Percentiles rank a stretch among this genome's conserved stretches.
phyloP scores from a whole-genome alignment of 768 basidiomycete genomes.

The Leccinum barrowsii region DNA sequence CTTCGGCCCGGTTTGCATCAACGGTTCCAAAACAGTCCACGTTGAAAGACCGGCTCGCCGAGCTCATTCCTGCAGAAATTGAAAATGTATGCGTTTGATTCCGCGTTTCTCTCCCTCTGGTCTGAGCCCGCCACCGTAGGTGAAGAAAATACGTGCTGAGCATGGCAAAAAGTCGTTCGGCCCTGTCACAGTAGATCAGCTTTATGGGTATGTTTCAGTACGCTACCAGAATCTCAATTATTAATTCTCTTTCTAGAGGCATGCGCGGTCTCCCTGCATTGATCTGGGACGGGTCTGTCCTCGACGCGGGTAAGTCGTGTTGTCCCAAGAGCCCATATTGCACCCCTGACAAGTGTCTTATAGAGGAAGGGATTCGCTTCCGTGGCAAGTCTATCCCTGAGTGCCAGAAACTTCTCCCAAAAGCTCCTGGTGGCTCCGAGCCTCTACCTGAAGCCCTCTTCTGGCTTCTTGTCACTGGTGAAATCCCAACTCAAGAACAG shows the following conservation, averaged over 20 bases:
- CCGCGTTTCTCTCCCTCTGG: neutral
- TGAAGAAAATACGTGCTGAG: constrained; percentile 76
- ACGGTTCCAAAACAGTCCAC: constrained; percentile 63
- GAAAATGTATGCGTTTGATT: constrained; percentile 31
- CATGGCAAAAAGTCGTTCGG: constrained; percentile 95
- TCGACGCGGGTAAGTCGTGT: constrained; percentile 71
- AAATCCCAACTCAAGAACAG: constrained; percentile 89
- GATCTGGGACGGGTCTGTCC: constrained; percentile 98
- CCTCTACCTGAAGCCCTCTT: constrained; percentile 93
- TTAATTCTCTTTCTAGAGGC: constrained; percentile 45
- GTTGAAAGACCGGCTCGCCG: constrained; percentile 88
- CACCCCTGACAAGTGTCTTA: neutral
- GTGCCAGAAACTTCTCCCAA: constrained; percentile 81
- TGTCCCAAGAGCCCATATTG: neutral
- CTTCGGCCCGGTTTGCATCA: constrained; percentile 61
- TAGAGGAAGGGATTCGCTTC: constrained; percentile 97
- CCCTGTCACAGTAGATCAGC: constrained; percentile 85
- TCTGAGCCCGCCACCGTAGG: constrained; percentile 40
- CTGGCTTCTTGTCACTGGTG: constrained; percentile 94
- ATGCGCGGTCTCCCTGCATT: constrained; percentile 90
- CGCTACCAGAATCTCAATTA: neutral
- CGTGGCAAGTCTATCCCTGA: constrained; percentile 95
- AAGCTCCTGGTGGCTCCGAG: constrained; percentile 82
- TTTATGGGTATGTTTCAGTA: constrained; percentile 65
- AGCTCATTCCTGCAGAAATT: constrained; percentile 85